Evolutionary conservation across 768 basidiomycete species (phyloP), one percentile per base, ranked within the genome.

Genomic region (Termitomyces sp.): DNA sequence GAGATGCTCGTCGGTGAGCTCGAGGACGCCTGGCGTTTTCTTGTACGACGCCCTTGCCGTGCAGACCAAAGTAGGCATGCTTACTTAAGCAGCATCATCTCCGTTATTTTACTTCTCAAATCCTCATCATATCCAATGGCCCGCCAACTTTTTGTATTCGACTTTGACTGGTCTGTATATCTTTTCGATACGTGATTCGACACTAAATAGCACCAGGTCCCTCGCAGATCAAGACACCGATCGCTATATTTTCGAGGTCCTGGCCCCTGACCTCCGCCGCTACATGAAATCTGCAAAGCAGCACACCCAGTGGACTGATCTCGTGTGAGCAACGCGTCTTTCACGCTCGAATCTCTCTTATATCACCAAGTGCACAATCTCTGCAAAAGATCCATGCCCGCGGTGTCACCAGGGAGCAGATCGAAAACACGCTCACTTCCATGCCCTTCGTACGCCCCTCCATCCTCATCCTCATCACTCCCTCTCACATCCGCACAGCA

Each of bases 211-310:
- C 14, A 18, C 37, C 64, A 93, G 91, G 91, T 93, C 91, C 36
- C 82, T 91, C 74, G 86, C 87, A 55, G 96, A 99, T 75, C 95
- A 98, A 76, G 97, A 99, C 76, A 89, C 95, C 0, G 97, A 98
- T 73, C 79, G 95, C 73, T 99, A 89, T 84, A 76, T 95, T 58
- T 87, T 93, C 62, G 93, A 95, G 70, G 93, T 96, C 57, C 82
- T 95, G 34, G 89, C 87, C 0, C 88, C 88, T 2, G 85, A 92
- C 64, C 79, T 98, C 44, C 90, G 97, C 54, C 79, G 92, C 47
- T 85, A 90, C 68, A 85, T 97, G 79, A 82, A 91, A 67, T 77
- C 76, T 24, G 76, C 86, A 64, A 82, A 91, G 70, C 64, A 72
- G 8, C 71, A 81, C 59, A 69, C 80, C 27, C 93, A 97, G 69